Percentiles rank a stretch among this genome's conserved stretches.
phyloP scores from a whole-genome alignment of 164 flowering plant genomes.

The Hamamelis virginiana region DNA sequence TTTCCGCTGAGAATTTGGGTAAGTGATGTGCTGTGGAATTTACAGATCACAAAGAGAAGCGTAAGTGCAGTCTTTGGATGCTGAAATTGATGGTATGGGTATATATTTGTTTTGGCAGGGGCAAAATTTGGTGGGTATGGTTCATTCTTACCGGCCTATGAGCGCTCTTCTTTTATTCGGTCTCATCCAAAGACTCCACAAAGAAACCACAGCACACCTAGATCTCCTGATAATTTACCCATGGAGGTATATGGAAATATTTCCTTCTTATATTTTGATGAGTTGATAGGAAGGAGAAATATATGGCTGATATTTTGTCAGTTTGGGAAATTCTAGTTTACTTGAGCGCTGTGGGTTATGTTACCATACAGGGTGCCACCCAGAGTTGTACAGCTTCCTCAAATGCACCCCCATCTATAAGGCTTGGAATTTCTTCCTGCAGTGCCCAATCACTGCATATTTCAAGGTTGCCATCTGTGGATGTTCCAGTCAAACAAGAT shows the following conservation, averaged over 20 bases:
- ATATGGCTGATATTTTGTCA: background rate
- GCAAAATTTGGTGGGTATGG: conserved; percentile 86
- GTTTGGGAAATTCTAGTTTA: conserved; percentile 17
- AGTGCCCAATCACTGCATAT: conserved; percentile 15
- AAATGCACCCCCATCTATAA: conserved; percentile 22
- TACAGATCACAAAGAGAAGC: background rate
- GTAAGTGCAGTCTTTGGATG: conserved; percentile 3
- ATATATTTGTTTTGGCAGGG: conserved; percentile 43
- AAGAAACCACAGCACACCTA: conserved; percentile 26
- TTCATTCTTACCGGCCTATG: conserved; percentile 70
- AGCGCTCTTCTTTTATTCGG: conserved; percentile 47
- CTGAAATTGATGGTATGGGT: conserved; percentile 9
- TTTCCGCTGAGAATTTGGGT: conserved; percentile 78
- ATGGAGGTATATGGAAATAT: conserved; percentile 44
- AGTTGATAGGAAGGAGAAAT: conserved; percentile 1
- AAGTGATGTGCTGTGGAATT: conserved; percentile 22
- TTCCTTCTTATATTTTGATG: conserved; percentile 1
- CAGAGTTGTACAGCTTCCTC: conserved; percentile 32
- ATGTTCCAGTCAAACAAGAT: conserved; percentile 32
- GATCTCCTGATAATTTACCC: conserved; percentile 32
- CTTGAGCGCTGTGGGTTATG: conserved; percentile 23
- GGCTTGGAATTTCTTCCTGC: conserved; percentile 29
- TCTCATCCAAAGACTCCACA: conserved; percentile 52
- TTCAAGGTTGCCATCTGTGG: conserved; percentile 21
- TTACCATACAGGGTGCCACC: conserved; percentile 38